Evolutionary conservation across 2,329 filamentous ascomycete species (phyloP).

Genomic region (Verticillium dahliae): DNA sequence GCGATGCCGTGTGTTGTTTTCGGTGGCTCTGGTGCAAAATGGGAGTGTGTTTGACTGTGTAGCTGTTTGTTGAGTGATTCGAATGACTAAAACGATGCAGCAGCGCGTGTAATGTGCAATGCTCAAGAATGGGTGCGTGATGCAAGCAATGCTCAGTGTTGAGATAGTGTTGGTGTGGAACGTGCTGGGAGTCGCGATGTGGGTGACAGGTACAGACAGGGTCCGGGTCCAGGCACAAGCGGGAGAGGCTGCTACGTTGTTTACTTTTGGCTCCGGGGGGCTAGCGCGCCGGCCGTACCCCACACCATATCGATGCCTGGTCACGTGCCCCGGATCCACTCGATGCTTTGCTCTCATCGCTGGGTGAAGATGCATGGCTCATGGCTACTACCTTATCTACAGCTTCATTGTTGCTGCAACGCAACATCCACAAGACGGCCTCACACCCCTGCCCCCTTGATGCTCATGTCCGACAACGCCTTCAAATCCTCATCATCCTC

Average conservation of each 20-base stretch:
- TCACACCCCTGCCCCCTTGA: neutral
- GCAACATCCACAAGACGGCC: neutral
- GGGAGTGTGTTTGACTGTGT: neutral
- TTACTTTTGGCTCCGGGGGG: neutral
- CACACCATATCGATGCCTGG: neutral
- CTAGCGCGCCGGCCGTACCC: neutral
- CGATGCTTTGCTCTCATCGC: no score
- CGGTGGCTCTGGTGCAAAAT: neutral
- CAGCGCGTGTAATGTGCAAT: neutral
- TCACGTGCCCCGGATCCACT: neutral
- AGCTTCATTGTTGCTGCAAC: neutral
- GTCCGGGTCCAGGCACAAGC: neutral
- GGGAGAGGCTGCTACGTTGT: neutral
- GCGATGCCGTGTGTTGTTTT: neutral
- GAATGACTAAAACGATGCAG: neutral
- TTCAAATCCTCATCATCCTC: constrained; percentile 1
- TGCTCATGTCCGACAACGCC: neutral
- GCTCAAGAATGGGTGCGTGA: neutral
- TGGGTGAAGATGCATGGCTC: no score
- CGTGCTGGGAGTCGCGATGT: neutral
- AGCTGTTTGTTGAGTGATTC: neutral
- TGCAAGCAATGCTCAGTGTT: neutral
- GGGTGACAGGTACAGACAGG: neutral
- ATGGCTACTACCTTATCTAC: neutral
- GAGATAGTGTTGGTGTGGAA: neutral